Evolutionary conservation across 108 stramenopile genomes (phyloP), one percentile per base, ranked within the genome.

Genomic region (Discostella pseudostelligera): DNA sequence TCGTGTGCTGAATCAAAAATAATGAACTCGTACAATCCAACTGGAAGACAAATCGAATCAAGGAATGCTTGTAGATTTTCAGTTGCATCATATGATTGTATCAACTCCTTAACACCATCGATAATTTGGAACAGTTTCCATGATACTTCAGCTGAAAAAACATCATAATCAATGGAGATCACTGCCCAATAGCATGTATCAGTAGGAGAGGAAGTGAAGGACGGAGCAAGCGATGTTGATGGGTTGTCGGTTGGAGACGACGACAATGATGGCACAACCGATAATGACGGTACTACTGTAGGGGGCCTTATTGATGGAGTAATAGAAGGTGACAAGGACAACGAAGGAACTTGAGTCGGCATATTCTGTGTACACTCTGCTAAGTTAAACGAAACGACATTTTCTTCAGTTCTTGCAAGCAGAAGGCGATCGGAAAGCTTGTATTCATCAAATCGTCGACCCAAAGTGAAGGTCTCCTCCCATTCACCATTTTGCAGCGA

Each of bases 401-500:
- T 11, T 10, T 53, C 19, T 8, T 19, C 8, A 20, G 13, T 29
- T 53, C 11, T 19, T 3, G 51, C 51, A 17, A 53, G 25, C 9
- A 53, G 28, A 29, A 13, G 3, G 16, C 51, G 51, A 53, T 11
- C 51, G 13, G 51, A 53, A 17, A 53, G 51, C 19, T 53, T 13
- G 17, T 7, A 53, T 13, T 53, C 11, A 11, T 29, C 28, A 29
- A 17, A 53, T 11, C 16, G 19, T 29, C 19, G 3, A 4, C 12
- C 17, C 25, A 53, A 29, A 2, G 51, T 53, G 26, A 53, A 13
- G 11, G 51, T 53, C 28, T 53, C 51, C 28, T 20, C 51, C 51
- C 51, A 53, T 2, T 25, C 9, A 7, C 17, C 17, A 8, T 53
- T 29, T 29, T 53, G 51, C 10, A 17, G 16, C 19, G 51, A 53